These are phyloP conservation scores for Chytriomyces hyalinus DNA, from an alignment of 192 early-diverging fungal species.

Conservation along the genomic window DNA sequence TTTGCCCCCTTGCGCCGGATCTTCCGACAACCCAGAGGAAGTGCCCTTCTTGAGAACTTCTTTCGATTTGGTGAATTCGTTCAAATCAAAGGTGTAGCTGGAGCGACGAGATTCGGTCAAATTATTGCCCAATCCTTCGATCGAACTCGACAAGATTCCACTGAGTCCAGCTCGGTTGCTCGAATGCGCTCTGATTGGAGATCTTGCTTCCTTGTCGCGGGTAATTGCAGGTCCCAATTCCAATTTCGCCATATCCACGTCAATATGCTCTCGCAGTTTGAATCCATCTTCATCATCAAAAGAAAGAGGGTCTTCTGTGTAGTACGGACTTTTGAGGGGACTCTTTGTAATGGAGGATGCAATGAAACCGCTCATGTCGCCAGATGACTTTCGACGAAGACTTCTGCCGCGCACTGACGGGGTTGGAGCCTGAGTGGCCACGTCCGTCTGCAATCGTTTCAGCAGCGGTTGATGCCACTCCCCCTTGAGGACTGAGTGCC, in stretches of 20 bases:
- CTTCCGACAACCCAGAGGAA: background rate
- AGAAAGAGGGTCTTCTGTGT: slow-evolving; percentile 35
- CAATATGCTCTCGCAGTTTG: slow-evolving; percentile 33
- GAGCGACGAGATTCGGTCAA: background rate
- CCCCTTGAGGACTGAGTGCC: slow-evolving; percentile 50
- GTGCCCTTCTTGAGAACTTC: background rate
- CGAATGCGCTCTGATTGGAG: slow-evolving; percentile 21
- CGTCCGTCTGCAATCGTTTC: slow-evolving; percentile 25
- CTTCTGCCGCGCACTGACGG: slow-evolving; percentile 26
- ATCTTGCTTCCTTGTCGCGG: background rate
- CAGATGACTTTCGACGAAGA: slow-evolving; percentile 31
- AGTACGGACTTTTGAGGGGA: slow-evolving; percentile 41
- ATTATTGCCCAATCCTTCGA: background rate
- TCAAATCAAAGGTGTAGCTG: slow-evolving; percentile 33
- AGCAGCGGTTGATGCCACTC: slow-evolving; percentile 34
- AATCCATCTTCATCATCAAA: slow-evolving; percentile 18
- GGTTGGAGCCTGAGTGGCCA: background rate
- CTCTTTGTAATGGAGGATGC: slow-evolving; percentile 24
- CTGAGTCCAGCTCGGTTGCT: slow-evolving; percentile 14
- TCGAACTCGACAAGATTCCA: slow-evolving; percentile 7
- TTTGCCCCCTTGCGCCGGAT: background rate
- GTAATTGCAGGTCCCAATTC: slow-evolving; percentile 2
- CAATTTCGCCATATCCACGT: slow-evolving; percentile 30
- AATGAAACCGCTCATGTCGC: slow-evolving; percentile 19
- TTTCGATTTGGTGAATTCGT: slow-evolving; percentile 15